Evolutionary conservation across 2,329 filamentous ascomycete species (phyloP).

Genomic region (Fonsecaea nubica): DNA sequence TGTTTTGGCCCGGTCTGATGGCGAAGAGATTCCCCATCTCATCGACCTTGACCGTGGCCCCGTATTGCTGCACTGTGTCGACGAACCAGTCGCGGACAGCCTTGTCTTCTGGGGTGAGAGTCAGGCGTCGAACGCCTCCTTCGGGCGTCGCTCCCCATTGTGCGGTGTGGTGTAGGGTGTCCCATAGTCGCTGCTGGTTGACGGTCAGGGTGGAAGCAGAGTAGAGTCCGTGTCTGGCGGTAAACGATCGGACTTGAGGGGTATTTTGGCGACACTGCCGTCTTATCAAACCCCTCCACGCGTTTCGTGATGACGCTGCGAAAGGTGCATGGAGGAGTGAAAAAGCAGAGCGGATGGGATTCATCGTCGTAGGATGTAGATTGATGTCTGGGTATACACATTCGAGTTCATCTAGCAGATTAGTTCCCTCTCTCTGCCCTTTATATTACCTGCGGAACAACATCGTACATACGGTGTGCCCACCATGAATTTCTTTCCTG

Average conservation of each 20-base stretch:
- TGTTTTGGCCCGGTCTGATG: conserved; percentile 65
- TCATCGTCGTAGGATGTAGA: not conserved
- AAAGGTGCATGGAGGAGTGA: not conserved
- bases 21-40: conserved; percentile 83
- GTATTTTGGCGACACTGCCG: not conserved
- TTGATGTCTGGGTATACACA: not conserved
- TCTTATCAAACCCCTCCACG: not conserved
- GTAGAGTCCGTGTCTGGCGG: not conserved
- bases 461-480: not conserved
- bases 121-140: conserved; percentile 60
- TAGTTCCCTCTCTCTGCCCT: not conserved
- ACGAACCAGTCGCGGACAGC: conserved; percentile 77
- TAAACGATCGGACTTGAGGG: conserved; percentile 6
- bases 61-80: conserved; percentile 65
- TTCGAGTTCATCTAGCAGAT: not conserved
- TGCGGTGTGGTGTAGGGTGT: conserved; percentile 16
- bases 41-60: conserved; percentile 72
- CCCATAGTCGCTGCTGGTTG: conserved; percentile 11
- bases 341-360: not conserved
- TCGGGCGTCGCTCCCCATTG: conserved; percentile 11
- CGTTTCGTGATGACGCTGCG: not conserved
- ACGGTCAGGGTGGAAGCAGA: conserved; percentile 8
- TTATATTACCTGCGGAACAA: not conserved
- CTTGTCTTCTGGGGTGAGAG: conserved; percentile 74
- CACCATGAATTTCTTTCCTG: not conserved